Base-by-base conservation (phyloP, 2,329 filamentous ascomycete genomes). In the Lecanicillium sp. region DNA sequence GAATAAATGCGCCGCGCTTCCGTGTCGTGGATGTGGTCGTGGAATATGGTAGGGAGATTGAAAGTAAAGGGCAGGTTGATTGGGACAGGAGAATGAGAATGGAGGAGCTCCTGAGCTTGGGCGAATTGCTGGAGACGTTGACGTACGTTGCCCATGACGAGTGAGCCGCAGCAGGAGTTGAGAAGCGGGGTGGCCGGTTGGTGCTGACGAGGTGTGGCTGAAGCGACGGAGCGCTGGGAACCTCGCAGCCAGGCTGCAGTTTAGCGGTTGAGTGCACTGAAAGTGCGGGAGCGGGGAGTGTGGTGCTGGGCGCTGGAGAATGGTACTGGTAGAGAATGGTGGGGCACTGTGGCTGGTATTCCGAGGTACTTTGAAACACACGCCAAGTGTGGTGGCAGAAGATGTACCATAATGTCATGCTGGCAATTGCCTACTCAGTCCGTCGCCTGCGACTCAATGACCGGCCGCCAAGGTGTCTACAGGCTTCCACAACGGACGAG, bases 81-180 rank as follows among this genome's bases (percentile, higher is more conserved):
- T n/a, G 20, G 8, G 20, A 26, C 44, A 35, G 30, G 35, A 41
- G 45, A 35, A 10, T 30, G 35, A 47, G 15, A 37, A 48, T 36
- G 45, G 44, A 41, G 21, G 37, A 48, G 45, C 36, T 40, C 44
- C 36, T 40, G 30, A 48, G 45, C 45, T 41, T 35, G 45, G 37
- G 36, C 21, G 27, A 45, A 37, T 36, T 35, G 45, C 44, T 46
- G 44, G 19, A 37, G 19, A 20, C 24, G 27, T 46, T 46, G 45
- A 48, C 45, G 38, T 48, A 46, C 43, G 48, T 45, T 42, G 48
- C 10, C 35, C 10, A 29, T 45, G 45, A 48, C 38, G 45, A 48
- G 20, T 26, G 43, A 39, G 48, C 44, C 44, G 44, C 44, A 46
- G 44, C 35, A 39, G 17, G 8, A 29, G 26, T 12, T 29, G 35